phyloP scores from a whole-genome alignment of 176 grass and related monocot genomes.

The Oryza punctata region DNA sequence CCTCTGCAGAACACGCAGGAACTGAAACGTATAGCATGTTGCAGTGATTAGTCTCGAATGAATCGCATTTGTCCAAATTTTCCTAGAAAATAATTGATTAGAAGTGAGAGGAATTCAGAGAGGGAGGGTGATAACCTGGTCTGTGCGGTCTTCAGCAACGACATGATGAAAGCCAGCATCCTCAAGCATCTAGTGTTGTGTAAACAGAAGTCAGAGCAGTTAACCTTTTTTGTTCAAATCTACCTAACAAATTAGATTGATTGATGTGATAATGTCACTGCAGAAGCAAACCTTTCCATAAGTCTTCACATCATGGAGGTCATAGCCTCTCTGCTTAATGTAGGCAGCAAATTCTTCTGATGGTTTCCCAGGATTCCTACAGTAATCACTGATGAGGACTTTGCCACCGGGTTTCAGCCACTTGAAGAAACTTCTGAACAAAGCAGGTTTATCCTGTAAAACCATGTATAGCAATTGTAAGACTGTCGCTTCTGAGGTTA shows the following conservation, averaged over 20 bases:
- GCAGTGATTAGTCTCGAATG: not conserved
- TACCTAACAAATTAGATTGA: not conserved
- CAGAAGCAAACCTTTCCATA: constrained; percentile 75
- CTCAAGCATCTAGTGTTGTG: constrained; percentile 69
- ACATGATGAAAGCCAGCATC: constrained; percentile 78
- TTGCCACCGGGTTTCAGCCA: constrained; percentile 96
- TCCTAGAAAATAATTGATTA: not conserved
- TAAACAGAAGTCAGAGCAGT: constrained; percentile 1
- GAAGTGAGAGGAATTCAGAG: not conserved
- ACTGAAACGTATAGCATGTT: constrained; percentile 41
- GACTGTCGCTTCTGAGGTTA: constrained; percentile 1
- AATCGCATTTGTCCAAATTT: not conserved
- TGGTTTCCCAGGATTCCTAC: constrained; percentile 69
- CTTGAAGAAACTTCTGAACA: constrained; percentile 91
- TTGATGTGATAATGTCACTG: not conserved
- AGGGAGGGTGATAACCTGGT: constrained; percentile 58
- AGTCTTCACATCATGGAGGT: constrained; percentile 89
- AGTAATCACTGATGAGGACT: constrained; percentile 94
- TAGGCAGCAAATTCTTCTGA: constrained; percentile 81
- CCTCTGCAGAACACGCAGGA: constrained; percentile 71
- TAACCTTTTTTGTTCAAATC: not conserved
- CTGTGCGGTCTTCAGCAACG: constrained; percentile 77
- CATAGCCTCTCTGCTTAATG: constrained; percentile 86
- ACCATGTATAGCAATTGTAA: not conserved
- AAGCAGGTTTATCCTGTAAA: constrained; percentile 78